These are phyloP conservation scores for Stachybotrys echinatus DNA, from an alignment of 2,329 filamentous ascomycete genomes.

Conservation along the genomic window DNA sequence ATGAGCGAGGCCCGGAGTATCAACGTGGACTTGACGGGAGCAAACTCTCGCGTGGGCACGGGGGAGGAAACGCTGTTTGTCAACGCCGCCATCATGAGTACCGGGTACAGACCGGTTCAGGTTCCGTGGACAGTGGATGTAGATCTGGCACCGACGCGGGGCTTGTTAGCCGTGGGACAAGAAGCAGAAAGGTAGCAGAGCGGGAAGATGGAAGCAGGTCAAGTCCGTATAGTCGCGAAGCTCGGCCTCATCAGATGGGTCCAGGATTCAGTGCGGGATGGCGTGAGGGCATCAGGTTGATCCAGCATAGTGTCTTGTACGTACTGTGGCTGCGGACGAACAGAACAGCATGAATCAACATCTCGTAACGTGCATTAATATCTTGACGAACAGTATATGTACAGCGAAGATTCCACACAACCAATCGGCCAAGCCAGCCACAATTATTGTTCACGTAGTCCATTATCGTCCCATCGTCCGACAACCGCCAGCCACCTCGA, in stretches of 20 bases:
- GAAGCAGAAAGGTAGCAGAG: not conserved
- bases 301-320: too few relatives aligned
- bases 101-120: constrained; percentile 35
- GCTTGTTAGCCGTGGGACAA: not conserved
- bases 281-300: too few relatives aligned
- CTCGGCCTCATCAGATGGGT: not conserved
- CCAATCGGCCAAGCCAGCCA: too few relatives aligned
- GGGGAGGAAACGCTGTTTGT: constrained; percentile 52
- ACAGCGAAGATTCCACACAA: too few relatives aligned
- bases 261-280: too few relatives aligned
- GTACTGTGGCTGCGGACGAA: too few relatives aligned
- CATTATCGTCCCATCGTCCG: too few relatives aligned
- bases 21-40: constrained; percentile 30
- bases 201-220: not conserved
- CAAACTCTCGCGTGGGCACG: constrained; percentile 19
- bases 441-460: too few relatives aligned
- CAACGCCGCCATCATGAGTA: constrained; percentile 51
- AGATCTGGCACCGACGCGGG: constrained; percentile 25
- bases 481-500: too few relatives aligned
- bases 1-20: constrained; percentile 22
- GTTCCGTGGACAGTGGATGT: constrained; percentile 49
- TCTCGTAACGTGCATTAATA: too few relatives aligned
- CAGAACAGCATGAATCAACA: too few relatives aligned
- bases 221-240: not conserved
- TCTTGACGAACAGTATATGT: too few relatives aligned